phyloP scores from a whole-genome alignment of 169 alveolate genomes.

The Pseudocohnilembus persalinus region DNA sequence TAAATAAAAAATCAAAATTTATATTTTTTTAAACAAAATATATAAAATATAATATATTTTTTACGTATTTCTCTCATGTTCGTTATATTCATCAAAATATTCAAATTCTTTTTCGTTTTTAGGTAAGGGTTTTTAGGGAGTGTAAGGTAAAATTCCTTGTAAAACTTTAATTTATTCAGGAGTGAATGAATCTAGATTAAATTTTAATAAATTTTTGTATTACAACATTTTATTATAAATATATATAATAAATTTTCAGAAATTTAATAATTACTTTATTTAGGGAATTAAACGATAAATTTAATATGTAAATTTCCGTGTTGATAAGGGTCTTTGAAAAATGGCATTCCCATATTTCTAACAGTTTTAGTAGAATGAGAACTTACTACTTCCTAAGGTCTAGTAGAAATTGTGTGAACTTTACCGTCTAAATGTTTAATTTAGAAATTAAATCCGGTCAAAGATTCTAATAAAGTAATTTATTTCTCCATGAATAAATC shows the following conservation, averaged over 20 bases:
- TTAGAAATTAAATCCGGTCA: conserved; percentile 92
- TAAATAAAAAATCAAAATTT: no score
- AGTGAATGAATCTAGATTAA: no score
- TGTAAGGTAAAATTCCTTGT: not conserved
- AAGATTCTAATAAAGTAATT: conserved; percentile 93
- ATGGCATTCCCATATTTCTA: conserved; percentile 96
- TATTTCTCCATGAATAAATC: conserved; percentile 91
- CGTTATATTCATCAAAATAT: not conserved
- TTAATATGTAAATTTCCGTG: conserved; percentile 94
- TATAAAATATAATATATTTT: no score
- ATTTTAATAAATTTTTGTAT: no score
- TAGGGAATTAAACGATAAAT: conserved; percentile 95
- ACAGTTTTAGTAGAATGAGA: conserved; percentile 92
- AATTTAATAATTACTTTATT: not conserved
- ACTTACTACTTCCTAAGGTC: conserved; percentile 87
- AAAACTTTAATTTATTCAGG: not conserved
- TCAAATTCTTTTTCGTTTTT: not conserved
- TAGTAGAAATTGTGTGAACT: conserved; percentile 45
- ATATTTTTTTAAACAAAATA: no score
- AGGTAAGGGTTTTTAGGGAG: not conserved
- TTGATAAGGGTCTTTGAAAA: conserved; percentile 90
- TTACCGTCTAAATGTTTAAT: conserved; percentile 95
- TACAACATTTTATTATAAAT: no score
- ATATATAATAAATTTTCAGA: no score
- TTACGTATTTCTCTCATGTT: no score